A percentile compares a stretch with the other conserved stretches of the same genome.
Conservation (phyloP, 495 filamentous ascomycete genomes). For the Trichocladium uniseriatum region DNA sequence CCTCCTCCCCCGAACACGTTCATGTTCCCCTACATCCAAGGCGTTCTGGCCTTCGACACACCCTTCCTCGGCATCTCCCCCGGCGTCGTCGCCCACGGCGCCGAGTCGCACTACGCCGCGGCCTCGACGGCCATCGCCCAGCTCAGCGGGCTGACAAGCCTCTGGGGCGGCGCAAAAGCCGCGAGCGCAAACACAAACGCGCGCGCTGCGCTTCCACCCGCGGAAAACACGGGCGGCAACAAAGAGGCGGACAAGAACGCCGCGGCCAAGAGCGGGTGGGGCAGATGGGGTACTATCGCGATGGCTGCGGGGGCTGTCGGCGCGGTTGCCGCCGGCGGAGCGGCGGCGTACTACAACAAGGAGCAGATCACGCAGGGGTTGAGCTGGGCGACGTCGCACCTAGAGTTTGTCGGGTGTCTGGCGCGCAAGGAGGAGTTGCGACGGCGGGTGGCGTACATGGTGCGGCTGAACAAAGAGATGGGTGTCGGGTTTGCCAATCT, state of each 20-base stretch:
- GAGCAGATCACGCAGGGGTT: constrained; percentile 64
- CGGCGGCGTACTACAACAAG: constrained; percentile 74
- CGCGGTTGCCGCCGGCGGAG: constrained; percentile 76
- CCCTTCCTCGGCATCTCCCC: constrained; percentile 87
- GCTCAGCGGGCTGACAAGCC: constrained; percentile 51
- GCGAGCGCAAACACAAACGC: constrained; percentile 23
- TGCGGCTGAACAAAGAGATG: constrained; percentile 44
- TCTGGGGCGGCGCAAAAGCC: constrained; percentile 44
- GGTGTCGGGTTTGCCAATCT: constrained; percentile 67
- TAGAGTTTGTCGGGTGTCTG: constrained; percentile 91
- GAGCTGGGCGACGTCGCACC: constrained; percentile 77
- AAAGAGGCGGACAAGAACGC: constrained; percentile 7
- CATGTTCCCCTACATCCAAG: constrained; percentile 69
- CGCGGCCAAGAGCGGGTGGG: constrained; percentile 34
- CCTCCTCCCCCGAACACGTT: constrained; percentile 30
- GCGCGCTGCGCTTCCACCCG: constrained; percentile 26
- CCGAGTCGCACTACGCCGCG: constrained; percentile 73
- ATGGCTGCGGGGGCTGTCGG: constrained; percentile 73
- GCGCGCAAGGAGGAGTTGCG: constrained; percentile 67
- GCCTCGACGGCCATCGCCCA: constrained; percentile 61
- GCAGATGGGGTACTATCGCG: constrained; percentile 72
- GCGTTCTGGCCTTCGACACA: constrained; percentile 89
- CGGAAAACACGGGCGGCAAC: constrained; percentile 7
- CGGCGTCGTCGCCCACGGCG: constrained; percentile 78
- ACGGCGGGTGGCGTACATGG: constrained; percentile 51